Evolutionary conservation across 2,329 filamentous ascomycete species (phyloP).

Genomic region (Gnomoniopsis sp.): DNA sequence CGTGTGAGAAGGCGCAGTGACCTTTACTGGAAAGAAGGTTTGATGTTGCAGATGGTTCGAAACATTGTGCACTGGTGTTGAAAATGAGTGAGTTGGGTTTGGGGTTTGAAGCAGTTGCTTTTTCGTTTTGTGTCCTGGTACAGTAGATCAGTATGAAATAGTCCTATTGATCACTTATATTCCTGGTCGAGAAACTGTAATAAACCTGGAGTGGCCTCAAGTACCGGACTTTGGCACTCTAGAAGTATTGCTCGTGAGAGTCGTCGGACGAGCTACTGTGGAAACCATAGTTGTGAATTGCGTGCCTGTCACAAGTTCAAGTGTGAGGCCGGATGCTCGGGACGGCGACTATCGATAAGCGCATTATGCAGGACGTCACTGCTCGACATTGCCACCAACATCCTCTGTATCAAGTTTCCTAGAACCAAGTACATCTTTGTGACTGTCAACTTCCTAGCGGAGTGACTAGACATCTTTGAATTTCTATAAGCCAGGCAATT

Average conservation of each 20-base stretch:
- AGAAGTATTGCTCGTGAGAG: not conserved
- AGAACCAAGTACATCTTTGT: not conserved
- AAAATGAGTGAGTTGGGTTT: not conserved
- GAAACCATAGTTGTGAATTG: too few relatives aligned
- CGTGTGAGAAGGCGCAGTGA: not conserved
- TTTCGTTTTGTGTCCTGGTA: not conserved
- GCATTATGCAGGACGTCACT: not conserved
- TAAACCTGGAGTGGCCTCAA: not conserved
- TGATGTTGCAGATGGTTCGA: too few relatives aligned
- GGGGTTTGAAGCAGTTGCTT: not conserved
- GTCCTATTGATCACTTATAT: not conserved
- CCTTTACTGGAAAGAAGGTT: not conserved
- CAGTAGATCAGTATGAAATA: not conserved
- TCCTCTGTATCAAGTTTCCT: conserved; percentile 5
- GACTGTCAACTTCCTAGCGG: not conserved
- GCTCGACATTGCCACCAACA: not conserved
- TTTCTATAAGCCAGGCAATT: not conserved
- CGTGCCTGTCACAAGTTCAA: too few relatives aligned
- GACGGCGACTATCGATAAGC: conserved; percentile 15
- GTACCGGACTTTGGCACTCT: not conserved
- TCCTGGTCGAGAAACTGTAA: not conserved
- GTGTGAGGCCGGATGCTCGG: not conserved
- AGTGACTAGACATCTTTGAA: not conserved
- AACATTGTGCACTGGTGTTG: not conserved
- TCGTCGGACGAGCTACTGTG: too few relatives aligned